Percentiles rank a stretch among this genome's conserved stretches.
These are phyloP conservation scores for Vitis hybrid DNA, from an alignment of 177 flowering plant genomes.

Conservation along the genomic window DNA sequence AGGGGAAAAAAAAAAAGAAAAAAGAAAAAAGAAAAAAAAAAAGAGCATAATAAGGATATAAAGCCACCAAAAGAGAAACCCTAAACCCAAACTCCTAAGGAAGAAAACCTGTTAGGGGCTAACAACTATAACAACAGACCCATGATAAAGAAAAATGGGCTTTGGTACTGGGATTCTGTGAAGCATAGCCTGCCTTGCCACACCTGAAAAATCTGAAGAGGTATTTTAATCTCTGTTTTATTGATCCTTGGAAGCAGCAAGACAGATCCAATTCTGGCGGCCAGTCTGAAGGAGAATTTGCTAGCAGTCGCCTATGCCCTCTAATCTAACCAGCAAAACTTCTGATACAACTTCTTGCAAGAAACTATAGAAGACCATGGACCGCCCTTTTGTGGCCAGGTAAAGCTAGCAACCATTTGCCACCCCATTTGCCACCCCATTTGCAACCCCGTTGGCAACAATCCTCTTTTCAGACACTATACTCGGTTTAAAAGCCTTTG, in stretches of 20 bases:
- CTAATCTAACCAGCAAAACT: slow-evolving; percentile 19
- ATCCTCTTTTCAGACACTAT: slow-evolving; percentile 30
- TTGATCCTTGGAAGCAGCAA: slow-evolving; percentile 1
- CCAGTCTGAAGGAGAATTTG: not conserved
- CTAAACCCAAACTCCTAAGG: slow-evolving; percentile 21
- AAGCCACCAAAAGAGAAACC: slow-evolving; percentile 8
- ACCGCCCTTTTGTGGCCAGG: not conserved
- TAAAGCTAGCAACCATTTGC: slow-evolving; percentile 27
- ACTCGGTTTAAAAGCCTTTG: slow-evolving; percentile 33
- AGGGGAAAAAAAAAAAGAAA: not conserved
- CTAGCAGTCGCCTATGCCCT: slow-evolving; percentile 5
- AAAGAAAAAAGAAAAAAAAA: not conserved
- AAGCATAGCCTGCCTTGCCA: slow-evolving; percentile 9
- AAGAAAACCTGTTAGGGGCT: slow-evolving; percentile 22
- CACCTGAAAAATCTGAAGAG: not conserved
- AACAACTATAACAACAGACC: slow-evolving; percentile 10
- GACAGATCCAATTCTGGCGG: slow-evolving; percentile 5
- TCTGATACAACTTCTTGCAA: slow-evolving; percentile 8
- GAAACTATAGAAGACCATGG: slow-evolving; percentile 1
- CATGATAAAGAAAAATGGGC: slow-evolving; percentile 1
- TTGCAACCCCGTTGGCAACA: slow-evolving; percentile 35
- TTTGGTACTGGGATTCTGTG: not conserved
- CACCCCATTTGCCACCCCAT: slow-evolving; percentile 10
- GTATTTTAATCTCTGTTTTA: not conserved
- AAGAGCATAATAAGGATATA: slow-evolving; percentile 2